Base-by-base conservation (phyloP, 768 basidiomycete genomes). In the Cyclocybe cylindracea region DNA sequence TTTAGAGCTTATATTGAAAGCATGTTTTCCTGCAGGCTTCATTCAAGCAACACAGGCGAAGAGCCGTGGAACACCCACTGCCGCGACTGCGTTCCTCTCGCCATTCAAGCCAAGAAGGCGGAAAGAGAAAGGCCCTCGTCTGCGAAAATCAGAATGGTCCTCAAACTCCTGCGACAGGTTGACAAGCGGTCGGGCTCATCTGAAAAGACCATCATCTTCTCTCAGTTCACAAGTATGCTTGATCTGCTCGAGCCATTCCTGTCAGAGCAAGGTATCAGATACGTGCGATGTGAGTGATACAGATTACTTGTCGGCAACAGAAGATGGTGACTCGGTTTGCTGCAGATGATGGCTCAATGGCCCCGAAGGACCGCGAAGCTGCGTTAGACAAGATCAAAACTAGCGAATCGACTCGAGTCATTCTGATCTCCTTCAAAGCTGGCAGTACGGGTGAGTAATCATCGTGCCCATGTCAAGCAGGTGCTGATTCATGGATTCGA, bases 181-280 rank as follows among this genome's bases (percentile, higher is more conserved):
- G 80, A 86, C 11, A 70, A 76, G 43, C 76, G 82, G 46, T 77
- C 82, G 9, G 69, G 80, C 10, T 66, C 76, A 11, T 69, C 73
- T 54, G 93, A 97, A 65, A 99, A 98, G 79, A 96, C 94, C 0
- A 98, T 98, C 56, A 85, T 99, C 16, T 98, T 98, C 65, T 94
- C 92, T 0, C 95, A 97, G 63, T 92, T 92, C 56, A 98, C 96
- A 1, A 78, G 80, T 46, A 85, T 91, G 89, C 73, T 99, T 54
- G 85, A 95, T 66, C 65, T 98, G 50, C 78, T 97, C 40, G 84
- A 95, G 69, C 89, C 87, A 0, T 97, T 97, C 71, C 73, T 99
- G 68, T 74, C 73, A 29, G 78, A 82, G 2, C 73, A 78, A 10
- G 83, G 84, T 0, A 75, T 94, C 59, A 78, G 80, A 55, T 95